phyloP scores from a whole-genome alignment of 257 asterid species.

The Forsythia viridissima region DNA sequence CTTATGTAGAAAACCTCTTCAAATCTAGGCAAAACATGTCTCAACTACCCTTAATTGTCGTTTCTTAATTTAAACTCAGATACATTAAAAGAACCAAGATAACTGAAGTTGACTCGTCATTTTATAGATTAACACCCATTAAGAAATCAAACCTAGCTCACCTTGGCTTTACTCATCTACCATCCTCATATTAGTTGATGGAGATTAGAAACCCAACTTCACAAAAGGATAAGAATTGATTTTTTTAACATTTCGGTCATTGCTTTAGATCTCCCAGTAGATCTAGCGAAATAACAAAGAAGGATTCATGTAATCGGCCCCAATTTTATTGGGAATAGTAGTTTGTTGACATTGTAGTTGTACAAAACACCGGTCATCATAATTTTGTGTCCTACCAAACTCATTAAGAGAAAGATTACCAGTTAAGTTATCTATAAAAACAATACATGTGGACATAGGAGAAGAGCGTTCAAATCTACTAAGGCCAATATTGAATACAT shows the following conservation, averaged over 20 bases:
- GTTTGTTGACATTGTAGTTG: not conserved
- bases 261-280: not conserved
- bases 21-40: not conserved
- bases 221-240: not conserved
- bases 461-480: not conserved
- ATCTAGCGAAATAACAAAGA: not conserved
- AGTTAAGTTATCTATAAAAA: not conserved
- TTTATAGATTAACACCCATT: not conserved
- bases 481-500: not conserved
- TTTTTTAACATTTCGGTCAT: not conserved
- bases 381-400: not conserved
- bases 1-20: not conserved
- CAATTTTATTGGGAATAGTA: not conserved
- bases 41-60: not conserved
- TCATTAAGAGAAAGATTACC: not conserved
- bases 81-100: not conserved
- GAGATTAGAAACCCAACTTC: not conserved
- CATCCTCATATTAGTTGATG: too few species aligned
- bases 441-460: not conserved
- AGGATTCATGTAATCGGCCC: not conserved
- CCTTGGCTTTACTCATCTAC: too few species aligned
- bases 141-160: not conserved
- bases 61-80: not conserved
- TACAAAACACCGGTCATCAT: not conserved
- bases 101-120: not conserved